Conservation (phyloP, 2,329 filamentous ascomycete species). For the Penicillium expansum region DNA sequence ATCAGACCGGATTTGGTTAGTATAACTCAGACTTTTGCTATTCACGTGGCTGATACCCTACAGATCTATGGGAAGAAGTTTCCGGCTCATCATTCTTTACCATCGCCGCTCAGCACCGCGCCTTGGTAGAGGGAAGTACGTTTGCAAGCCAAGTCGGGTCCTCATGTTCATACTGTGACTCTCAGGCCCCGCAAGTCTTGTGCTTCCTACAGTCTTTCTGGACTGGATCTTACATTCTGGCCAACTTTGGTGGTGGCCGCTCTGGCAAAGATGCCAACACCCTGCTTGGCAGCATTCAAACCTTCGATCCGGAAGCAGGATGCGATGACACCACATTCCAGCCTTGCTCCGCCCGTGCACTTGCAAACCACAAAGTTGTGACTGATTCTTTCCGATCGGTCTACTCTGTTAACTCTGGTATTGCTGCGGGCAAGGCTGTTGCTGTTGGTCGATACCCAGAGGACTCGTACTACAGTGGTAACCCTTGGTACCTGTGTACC, state of each 20-base stretch:
- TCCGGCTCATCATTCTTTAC: constrained; percentile 78
- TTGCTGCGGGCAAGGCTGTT: constrained; percentile 31
- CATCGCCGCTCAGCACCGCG: constrained; percentile 64
- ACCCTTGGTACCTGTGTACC: constrained; percentile 76
- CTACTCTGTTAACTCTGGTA: constrained; percentile 55
- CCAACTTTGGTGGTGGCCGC: constrained; percentile 65
- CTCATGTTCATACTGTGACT: constrained; percentile 59
- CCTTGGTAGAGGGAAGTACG: constrained; percentile 57
- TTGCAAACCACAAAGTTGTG: constrained; percentile 74
- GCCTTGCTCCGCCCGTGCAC: constrained; percentile 65
- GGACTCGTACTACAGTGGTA: constrained; percentile 72
- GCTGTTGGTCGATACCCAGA: constrained; percentile 64
- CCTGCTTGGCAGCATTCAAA: constrained; percentile 52
- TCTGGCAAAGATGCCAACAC: constrained; percentile 71
- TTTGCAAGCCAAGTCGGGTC: constrained; percentile 64
- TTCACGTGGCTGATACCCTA: not conserved
- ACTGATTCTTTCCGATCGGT: constrained; percentile 71
- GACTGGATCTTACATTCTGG: constrained; percentile 60
- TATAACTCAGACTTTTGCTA: accelerated
- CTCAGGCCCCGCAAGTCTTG: constrained; percentile 66
- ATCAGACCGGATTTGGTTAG: constrained; percentile 57
- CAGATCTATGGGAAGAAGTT: constrained; percentile 78
- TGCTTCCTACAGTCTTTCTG: constrained; percentile 76
- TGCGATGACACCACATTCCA: constrained; percentile 62
- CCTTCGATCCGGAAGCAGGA: constrained; percentile 34